Evolutionary conservation across 1,139 yeast genomes (phyloP), one percentile per base, ranked within the genome.

Genomic region (Candida sp.): DNA sequence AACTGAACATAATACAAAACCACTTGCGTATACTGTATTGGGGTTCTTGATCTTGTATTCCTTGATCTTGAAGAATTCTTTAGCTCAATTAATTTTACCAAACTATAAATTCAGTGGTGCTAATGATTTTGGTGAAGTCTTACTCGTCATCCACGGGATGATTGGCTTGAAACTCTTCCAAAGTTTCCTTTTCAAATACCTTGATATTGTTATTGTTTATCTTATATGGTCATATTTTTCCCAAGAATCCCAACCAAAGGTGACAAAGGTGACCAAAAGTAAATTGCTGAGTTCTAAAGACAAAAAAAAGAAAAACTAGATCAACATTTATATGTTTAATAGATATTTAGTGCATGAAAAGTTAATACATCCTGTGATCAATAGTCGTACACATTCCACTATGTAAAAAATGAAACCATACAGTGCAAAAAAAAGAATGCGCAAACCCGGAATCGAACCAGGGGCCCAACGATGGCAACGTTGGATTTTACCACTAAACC

Each of bases 81-180:
- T 36, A 9, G 7, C 27, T 6, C 6, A 45, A 4, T 36, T 35
- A 19, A 27, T 45, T 36, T 27, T 37, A 29, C 39, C 39, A 7
- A 35, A 33, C 11, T 22, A 49, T 15, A 19, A 5, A 12, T 32
- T 49, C 19, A 22, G 21, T 23, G 54, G 54, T 5, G 30, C 47
- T 5, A 48, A 49, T 38, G 52, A 51, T 35, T 50, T 45, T 33
- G 49, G 41, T 19, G 54, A 49, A 42, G 34, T 45, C 21, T 43
- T 51, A 34, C 22, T 38, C n/a, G 43, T 41, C 3, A 23, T 48
- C 27, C 48, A 51, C 5, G 34, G 33, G 15, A 37, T 49, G 21
- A 41, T 49, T 36, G 51, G 46, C 29, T 29, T 8, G 11, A 44
- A 40, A 22, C 39, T 44, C 22, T 33, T 49, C 21, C 43, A 45